Base-by-base conservation (phyloP, 345 rosid genomes). In the Eucalyptus regnans region DNA sequence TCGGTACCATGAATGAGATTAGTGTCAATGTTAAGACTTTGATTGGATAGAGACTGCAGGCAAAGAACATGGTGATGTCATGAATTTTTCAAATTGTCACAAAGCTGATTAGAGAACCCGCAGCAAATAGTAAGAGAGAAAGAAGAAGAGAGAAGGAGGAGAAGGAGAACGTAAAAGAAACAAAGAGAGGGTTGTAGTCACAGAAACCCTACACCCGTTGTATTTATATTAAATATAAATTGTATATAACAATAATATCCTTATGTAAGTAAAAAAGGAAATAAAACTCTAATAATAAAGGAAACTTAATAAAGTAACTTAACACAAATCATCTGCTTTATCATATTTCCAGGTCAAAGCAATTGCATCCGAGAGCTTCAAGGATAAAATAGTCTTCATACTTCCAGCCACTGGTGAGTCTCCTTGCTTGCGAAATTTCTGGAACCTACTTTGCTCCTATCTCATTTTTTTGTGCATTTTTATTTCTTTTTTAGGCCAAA, bases 381-480 rank as follows among this genome's bases (percentile, higher is more conserved):
- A 92, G 80, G 97, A 97, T 88, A 92, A 87, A 90, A 93, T 97
- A 62, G 62, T 90, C 85, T 89, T 97, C 92, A 91, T 93, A 62
- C 99, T 96, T 85, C 98, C 96, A 60, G 91, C 97, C 90, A 96
- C 91, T 27, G 98, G 99, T 97, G 88, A 94, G 95, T 89, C 52
- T 80, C 31, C 50, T 83, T 48, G 87, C 64, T 83, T 46, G 33
- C 88, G 86, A 87, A 81, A 12, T 49, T 50, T 15, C 49, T 48
- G 71, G 12, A 58, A 29, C 41, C 85, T 43, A 68, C 46, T 43
- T 31, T 48, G 9, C 43, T 43, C 20, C 12, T 50, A 62, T 22
- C 83, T 66, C 23, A 20, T 15, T 41, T 13, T 54, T 20, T 13
- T 80, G 31, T 48, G 48, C 48, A 22, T 44, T 56, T 60, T 86